A percentile compares a stretch with the other conserved stretches of the same genome.
Conservation (phyloP, 2,329 filamentous ascomycete species). For the Elsinoe arachidis region DNA sequence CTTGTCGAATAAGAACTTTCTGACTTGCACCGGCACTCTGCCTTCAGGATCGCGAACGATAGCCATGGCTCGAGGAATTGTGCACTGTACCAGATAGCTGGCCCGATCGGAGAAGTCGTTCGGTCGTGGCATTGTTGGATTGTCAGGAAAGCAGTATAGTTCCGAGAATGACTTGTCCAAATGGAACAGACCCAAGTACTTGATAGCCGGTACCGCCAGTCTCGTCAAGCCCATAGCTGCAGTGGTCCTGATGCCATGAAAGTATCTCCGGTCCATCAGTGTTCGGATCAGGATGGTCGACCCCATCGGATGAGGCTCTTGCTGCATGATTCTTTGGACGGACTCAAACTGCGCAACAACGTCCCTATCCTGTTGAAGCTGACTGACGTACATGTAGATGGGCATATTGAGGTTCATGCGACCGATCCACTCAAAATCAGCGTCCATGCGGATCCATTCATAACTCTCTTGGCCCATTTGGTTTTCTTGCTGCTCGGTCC, state of each 20-base stretch:
- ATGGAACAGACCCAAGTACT: conserved; percentile 74
- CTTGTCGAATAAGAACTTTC: conserved; percentile 79
- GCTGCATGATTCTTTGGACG: conserved; percentile 62
- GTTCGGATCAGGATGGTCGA: conserved; percentile 86
- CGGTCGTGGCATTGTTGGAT: conserved; percentile 62
- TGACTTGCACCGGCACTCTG: conserved; percentile 68
- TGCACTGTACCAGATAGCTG: conserved; percentile 73
- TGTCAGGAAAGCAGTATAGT: conserved; percentile 75
- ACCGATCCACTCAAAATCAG: conserved; percentile 96
- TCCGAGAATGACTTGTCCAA: conserved; percentile 78
- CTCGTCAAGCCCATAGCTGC: conserved; percentile 70
- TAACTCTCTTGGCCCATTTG: conserved; percentile 95
- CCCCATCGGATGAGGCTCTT: conserved; percentile 66
- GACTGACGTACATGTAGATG: conserved; percentile 95
- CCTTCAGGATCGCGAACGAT: conserved; percentile 66
- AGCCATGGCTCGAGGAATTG: conserved; percentile 73
- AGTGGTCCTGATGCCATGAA: conserved; percentile 81
- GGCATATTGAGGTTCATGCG: conserved; percentile 75
- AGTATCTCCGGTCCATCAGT: conserved; percentile 84
- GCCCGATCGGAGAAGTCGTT: conserved; percentile 89
- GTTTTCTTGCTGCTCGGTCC: conserved; percentile 78
- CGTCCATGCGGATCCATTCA: conserved; percentile 97
- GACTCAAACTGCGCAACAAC: conserved; percentile 77
- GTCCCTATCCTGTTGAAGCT: conserved; percentile 93
- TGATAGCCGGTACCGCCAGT: conserved; percentile 61